Evolutionary conservation across 305 asterid genomes (phyloP).

Genomic region (Fraxinus albicans): DNA sequence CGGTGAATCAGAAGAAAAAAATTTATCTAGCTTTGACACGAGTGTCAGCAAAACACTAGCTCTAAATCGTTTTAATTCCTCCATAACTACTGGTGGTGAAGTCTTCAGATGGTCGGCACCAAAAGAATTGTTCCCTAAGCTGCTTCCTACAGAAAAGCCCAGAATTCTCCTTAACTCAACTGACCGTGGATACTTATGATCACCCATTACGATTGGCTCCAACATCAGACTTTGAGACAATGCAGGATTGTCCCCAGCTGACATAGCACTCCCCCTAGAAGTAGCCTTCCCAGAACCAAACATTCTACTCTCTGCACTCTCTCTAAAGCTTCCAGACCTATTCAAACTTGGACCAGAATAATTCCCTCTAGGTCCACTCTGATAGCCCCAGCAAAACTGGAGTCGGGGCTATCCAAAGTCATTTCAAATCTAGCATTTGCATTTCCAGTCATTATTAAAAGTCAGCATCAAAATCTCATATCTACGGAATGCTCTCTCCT

Average conservation of each 20-base stretch:
- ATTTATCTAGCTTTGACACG: slow-evolving; percentile 71
- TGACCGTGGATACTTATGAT: slow-evolving; percentile 46
- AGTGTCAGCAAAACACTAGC: slow-evolving; percentile 55
- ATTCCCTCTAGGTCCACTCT: slow-evolving; percentile 57
- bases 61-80: slow-evolving; percentile 68
- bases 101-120: slow-evolving; percentile 58
- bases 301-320: slow-evolving; percentile 59
- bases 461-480: slow-evolving; percentile 35
- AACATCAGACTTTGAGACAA: slow-evolving; percentile 65
- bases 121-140: slow-evolving; percentile 60
- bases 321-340: slow-evolving; percentile 38
- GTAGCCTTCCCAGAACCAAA: slow-evolving; percentile 59
- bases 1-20: slow-evolving; percentile 1
- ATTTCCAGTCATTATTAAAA: slow-evolving; percentile 70
- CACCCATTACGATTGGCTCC: slow-evolving; percentile 70
- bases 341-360: slow-evolving; percentile 51
- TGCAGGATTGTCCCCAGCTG: slow-evolving; percentile 52
- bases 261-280: slow-evolving; percentile 51
- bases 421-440: slow-evolving; percentile 56
- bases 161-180: slow-evolving; percentile 72
- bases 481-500: slow-evolving; percentile 23
- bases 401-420: slow-evolving; percentile 67
- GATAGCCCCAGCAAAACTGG: slow-evolving; percentile 62
- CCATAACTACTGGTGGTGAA: slow-evolving; percentile 60
- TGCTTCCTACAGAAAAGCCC: slow-evolving; percentile 55